Conservation (phyloP, 2,329 filamentous ascomycete genomes). For the Scedosporium aurantiacum region DNA sequence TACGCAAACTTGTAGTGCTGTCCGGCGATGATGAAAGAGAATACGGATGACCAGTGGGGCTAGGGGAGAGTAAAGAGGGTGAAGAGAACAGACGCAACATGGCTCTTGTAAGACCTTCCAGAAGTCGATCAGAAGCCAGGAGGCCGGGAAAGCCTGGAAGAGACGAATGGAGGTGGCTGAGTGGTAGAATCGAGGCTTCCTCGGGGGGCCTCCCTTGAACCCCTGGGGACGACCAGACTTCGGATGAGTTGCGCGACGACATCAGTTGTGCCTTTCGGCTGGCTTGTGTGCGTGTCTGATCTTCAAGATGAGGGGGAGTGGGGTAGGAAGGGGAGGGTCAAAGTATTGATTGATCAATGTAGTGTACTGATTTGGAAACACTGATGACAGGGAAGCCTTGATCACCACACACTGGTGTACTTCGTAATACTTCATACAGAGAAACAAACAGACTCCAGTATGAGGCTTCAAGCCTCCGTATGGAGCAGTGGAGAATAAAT, state of each 20-base stretch:
- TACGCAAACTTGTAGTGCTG: no score
- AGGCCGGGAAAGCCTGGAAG: neutral
- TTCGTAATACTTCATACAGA: no score
- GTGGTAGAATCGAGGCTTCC: neutral
- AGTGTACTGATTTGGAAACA: no score
- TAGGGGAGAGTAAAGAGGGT: neutral
- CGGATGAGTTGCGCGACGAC: neutral
- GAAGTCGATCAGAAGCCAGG: constrained; percentile 1
- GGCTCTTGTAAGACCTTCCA: neutral
- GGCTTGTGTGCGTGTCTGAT: constrained; percentile 15
- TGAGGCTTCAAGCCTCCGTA: no score
- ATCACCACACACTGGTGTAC: no score
- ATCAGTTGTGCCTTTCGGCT: neutral
- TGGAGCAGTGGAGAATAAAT: no score
- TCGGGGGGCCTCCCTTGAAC: neutral
- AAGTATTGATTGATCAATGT: no score
- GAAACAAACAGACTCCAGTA: no score
- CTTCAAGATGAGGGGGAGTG: constrained; percentile 13
- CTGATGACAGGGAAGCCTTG: neutral
- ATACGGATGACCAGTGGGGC: neutral
- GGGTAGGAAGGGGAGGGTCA: constrained; percentile 6
- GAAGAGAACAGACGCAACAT: neutral
- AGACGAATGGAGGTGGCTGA: neutral
- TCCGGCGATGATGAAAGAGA: no score
- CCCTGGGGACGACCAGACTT: neutral